phyloP scores from a whole-genome alignment of 1,139 yeast species.

The Geotrichum klebahnii region DNA sequence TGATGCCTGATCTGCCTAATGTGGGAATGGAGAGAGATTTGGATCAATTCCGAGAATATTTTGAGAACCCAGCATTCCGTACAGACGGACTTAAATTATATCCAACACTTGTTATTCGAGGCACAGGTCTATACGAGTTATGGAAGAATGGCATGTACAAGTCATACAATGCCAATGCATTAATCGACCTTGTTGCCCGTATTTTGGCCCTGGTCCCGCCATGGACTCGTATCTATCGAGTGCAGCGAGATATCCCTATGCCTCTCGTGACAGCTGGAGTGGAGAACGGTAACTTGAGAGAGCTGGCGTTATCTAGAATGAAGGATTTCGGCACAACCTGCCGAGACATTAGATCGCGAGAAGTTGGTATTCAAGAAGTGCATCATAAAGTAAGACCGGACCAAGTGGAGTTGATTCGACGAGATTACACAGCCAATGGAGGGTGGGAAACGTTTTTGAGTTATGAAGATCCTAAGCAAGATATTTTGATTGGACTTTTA shows the following conservation, averaged over 20 bases:
- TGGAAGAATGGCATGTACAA: slow-evolving; percentile 96
- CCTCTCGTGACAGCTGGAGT: slow-evolving; percentile 97
- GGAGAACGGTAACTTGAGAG: slow-evolving; percentile 94
- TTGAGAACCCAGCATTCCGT: slow-evolving; percentile 93
- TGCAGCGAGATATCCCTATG: slow-evolving; percentile 98
- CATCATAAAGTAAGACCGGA: slow-evolving; percentile 97
- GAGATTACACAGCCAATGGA: slow-evolving; percentile 96
- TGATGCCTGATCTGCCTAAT: slow-evolving; percentile 99
- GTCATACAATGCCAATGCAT: slow-evolving; percentile 90
- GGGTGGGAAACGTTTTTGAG: slow-evolving; percentile 98
- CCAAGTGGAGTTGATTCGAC: slow-evolving; percentile 89
- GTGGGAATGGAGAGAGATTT: slow-evolving; percentile 98
- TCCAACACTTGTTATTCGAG: slow-evolving; percentile 94
- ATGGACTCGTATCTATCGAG: slow-evolving; percentile 98
- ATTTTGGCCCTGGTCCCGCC: slow-evolving; percentile 96
- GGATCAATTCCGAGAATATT: slow-evolving; percentile 92
- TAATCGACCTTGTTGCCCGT: slow-evolving; percentile 91
- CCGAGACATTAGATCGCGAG: slow-evolving; percentile 96
- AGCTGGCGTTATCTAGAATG: slow-evolving; percentile 94
- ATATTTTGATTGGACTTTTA: slow-evolving; percentile 84
- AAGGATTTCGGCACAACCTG: slow-evolving; percentile 95
- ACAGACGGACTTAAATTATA: slow-evolving; percentile 94
- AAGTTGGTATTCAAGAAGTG: slow-evolving; percentile 97
- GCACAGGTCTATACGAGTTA: slow-evolving; percentile 92
- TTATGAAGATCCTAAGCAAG: slow-evolving; percentile 96